Conservation (phyloP, 176 grass and related monocot genomes). For the Puya raimondii region DNA sequence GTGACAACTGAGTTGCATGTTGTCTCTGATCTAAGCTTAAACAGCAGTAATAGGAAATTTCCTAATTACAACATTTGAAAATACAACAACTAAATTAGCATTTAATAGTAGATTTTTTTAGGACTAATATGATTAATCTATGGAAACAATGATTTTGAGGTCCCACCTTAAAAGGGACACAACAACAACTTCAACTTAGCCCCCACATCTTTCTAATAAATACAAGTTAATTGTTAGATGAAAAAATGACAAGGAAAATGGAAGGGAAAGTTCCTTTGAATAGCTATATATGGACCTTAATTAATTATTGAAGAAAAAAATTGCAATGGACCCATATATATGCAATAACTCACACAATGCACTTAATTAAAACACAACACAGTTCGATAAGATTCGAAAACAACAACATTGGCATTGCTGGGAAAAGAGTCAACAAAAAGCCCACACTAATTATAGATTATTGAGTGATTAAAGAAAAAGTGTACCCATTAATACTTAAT, state of each 20-base stretch:
- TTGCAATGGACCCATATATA: neutral
- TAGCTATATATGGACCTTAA: neutral
- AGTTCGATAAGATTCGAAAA: neutral
- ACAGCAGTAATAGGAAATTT: too few relatives aligned
- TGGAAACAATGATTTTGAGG: neutral
- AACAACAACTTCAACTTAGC: neutral
- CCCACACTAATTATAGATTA: neutral
- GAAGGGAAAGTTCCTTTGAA: neutral
- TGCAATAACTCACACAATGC: neutral
- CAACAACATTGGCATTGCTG: neutral
- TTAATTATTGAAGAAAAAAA: too few relatives aligned
- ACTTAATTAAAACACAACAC: neutral
- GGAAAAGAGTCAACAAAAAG: neutral
- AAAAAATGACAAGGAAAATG: neutral
- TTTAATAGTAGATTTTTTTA: too few relatives aligned
- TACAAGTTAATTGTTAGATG: neutral
- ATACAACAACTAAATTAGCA: too few relatives aligned
- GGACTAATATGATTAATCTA: too few relatives aligned
- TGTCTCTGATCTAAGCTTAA: too few relatives aligned
- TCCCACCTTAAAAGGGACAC: neutral
- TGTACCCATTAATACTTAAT: neutral
- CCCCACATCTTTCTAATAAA: neutral
- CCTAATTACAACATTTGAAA: too few relatives aligned
- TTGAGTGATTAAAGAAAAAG: neutral
- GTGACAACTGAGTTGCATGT: too few relatives aligned